Conservation (phyloP, 2,329 filamentous ascomycete species). For the Myriosclerotinia scirpicola region DNA sequence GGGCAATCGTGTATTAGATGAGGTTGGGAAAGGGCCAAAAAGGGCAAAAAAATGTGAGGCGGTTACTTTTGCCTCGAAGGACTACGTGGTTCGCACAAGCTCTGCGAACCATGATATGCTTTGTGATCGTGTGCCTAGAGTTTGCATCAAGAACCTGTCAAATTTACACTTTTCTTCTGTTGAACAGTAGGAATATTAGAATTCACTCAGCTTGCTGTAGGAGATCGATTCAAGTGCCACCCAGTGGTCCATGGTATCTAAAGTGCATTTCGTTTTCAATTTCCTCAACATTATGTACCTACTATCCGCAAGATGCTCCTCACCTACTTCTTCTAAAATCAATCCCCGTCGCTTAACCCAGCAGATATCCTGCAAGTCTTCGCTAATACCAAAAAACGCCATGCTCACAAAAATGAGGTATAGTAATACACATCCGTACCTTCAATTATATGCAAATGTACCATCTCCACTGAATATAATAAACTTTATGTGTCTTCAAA, state of each 20-base stretch:
- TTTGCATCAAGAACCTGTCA: not conserved
- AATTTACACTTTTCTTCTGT: not conserved
- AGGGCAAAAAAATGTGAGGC: not conserved
- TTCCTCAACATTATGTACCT: not conserved
- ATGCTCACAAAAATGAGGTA: conserved; percentile 15
- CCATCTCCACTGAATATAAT: conserved; percentile 1
- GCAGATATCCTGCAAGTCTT: conserved; percentile 5
- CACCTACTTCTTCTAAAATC: not conserved
- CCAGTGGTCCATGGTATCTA: not conserved
- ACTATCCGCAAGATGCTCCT: not conserved
- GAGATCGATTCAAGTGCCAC: not conserved
- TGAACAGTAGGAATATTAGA: not conserved
- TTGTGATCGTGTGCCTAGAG: not conserved
- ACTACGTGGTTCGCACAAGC: not conserved
- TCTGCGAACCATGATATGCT: not conserved
- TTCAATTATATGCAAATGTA: conserved; percentile 20
- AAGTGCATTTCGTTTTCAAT: not conserved
- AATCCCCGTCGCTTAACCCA: not conserved
- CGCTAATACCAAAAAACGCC: conserved; percentile 16
- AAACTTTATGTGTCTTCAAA: not conserved
- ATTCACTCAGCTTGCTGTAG: not conserved
- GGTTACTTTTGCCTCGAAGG: not conserved
- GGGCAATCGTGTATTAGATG: not conserved
- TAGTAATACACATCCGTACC: conserved; percentile 18
- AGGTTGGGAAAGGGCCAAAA: not conserved